Evolutionary conservation across 2,329 filamentous ascomycete genomes (phyloP).

Genomic region (Cytospora chrysosperma): DNA sequence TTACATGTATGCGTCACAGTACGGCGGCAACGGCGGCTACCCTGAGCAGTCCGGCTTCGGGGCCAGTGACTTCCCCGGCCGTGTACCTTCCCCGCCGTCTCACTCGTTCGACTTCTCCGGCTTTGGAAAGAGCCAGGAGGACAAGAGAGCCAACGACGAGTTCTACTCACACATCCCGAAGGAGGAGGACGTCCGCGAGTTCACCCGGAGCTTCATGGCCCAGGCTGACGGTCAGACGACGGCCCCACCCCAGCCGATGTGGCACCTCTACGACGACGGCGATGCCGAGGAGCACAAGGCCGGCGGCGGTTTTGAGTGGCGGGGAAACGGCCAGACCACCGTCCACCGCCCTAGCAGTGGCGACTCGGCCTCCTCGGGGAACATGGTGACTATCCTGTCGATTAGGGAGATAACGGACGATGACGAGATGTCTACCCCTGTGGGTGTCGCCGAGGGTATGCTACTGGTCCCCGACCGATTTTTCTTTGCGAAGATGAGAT

Average conservation of each 20-base stretch:
- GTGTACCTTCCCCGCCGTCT: not conserved
- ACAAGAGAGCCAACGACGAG: not conserved
- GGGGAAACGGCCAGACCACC: slow-evolving; percentile 13
- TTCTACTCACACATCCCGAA: slow-evolving; percentile 9
- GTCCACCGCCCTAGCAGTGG: slow-evolving; percentile 7
- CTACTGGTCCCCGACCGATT: not conserved
- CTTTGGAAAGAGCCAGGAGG: not conserved
- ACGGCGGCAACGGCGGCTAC: not conserved
- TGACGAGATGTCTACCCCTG: slow-evolving; percentile 4
- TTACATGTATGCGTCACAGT: not conserved
- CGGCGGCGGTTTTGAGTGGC: slow-evolving; percentile 1
- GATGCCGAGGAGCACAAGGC: not conserved
- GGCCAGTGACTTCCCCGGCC: not conserved
- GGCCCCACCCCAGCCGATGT: slow-evolving; percentile 2
- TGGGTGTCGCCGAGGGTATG: slow-evolving; percentile 8
- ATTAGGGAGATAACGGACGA: slow-evolving; percentile 21
- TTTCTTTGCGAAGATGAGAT: not conserved
- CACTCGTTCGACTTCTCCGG: slow-evolving; percentile 15
- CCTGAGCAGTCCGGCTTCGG: not conserved
- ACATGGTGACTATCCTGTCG: slow-evolving; percentile 18
- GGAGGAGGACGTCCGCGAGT: slow-evolving; percentile 3
- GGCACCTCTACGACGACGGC: slow-evolving; percentile 21
- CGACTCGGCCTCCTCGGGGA: not conserved
- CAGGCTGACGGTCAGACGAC: not conserved
- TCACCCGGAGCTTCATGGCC: not conserved